Conservation (phyloP, 768 basidiomycete species). For the Pholiota conissans region DNA sequence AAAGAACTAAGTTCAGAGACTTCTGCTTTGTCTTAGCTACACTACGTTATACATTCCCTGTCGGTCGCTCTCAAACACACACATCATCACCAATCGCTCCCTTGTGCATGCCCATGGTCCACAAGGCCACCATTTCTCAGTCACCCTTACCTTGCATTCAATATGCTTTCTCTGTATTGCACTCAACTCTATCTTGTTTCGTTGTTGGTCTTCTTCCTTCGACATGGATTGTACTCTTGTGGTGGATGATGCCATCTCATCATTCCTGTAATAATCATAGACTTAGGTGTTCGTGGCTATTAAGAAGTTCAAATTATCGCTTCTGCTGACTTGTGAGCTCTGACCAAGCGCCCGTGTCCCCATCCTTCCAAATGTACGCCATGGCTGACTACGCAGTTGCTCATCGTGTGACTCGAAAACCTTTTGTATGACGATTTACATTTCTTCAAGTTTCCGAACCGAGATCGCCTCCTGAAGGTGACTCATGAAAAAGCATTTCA, state of each 20-base stretch:
- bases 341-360: not conserved
- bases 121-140: constrained; percentile 8
- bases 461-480: not conserved
- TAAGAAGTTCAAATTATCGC: not conserved
- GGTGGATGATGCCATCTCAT: not conserved
- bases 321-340: not conserved
- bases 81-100: constrained; percentile 1
- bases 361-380: not conserved
- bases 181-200: not conserved
- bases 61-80: constrained; percentile 9
- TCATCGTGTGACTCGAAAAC: not conserved
- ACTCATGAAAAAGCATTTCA: not conserved
- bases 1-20: constrained; percentile 65
- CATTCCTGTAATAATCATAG: constrained; percentile 8
- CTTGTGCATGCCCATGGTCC: constrained; percentile 7
- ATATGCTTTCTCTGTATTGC: not conserved
- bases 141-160: constrained; percentile 3
- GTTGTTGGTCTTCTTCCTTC: not conserved
- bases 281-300: not conserved
- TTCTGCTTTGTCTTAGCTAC: constrained; percentile 17
- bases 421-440: not conserved
- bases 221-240: constrained; percentile 7
- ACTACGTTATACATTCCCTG: constrained; percentile 19
- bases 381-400: not conserved
- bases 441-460: not conserved